Percentiles rank a stretch among this genome's conserved stretches.
These are phyloP conservation scores for Trypethelium eluteriae DNA, from an alignment of 495 filamentous ascomycete species.

Conservation along the genomic window DNA sequence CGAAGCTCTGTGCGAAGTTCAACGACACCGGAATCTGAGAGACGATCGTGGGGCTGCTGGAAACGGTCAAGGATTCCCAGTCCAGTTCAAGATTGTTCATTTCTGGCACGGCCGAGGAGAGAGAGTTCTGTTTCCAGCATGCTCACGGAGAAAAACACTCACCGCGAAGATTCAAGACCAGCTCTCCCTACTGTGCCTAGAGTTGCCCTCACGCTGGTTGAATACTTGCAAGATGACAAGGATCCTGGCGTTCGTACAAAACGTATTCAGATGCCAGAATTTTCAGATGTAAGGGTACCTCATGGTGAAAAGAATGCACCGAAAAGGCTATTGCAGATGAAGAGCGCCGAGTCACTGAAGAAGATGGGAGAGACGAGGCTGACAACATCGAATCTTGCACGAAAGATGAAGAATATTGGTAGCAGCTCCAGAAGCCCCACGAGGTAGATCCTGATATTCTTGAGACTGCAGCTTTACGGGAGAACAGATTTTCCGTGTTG, in stretches of 20 bases:
- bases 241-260: background rate
- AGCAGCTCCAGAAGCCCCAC: background rate
- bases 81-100: slow-evolving; percentile 22
- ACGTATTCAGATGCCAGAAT: background rate
- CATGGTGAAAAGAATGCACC: background rate
- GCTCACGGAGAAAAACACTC: slow-evolving; percentile 15
- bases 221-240: background rate
- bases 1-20: background rate
- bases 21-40: background rate
- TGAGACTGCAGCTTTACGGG: background rate
- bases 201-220: background rate
- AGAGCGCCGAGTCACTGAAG: background rate
- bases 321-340: background rate
- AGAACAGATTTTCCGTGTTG: background rate
- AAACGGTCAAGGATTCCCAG: slow-evolving; percentile 33
- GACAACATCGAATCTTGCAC: background rate
- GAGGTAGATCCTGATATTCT: background rate
- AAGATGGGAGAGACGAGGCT: background rate
- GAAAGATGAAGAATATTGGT: slow-evolving; percentile 5
- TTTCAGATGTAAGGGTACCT: too few relatives aligned
- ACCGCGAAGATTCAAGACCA: background rate
- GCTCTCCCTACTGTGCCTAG: background rate
- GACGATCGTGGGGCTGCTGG: slow-evolving; percentile 12
- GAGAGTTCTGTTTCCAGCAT: slow-evolving; percentile 24
- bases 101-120: slow-evolving; percentile 20